Evolutionary conservation across 163 green algal species (phyloP).

Genomic region (Scenedesmus sp.): DNA sequence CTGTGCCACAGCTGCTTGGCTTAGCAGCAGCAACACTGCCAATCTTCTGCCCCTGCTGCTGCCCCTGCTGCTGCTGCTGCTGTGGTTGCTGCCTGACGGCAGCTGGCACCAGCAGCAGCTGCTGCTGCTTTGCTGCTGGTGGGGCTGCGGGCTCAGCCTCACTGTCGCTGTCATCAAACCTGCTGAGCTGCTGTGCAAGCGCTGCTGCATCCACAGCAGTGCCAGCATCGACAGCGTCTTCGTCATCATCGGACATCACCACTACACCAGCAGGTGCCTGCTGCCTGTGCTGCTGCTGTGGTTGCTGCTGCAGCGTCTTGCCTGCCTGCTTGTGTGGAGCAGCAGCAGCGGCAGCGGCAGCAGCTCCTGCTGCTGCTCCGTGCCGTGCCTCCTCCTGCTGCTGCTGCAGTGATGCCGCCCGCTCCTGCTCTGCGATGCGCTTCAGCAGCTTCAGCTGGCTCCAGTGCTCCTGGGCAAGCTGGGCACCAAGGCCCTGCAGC

Average conservation of each 20-base stretch:
- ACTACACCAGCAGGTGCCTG: background rate
- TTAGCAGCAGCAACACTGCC: background rate
- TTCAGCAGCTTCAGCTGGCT: conserved; percentile 54
- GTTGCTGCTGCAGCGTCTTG: background rate
- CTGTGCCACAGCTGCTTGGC: background rate
- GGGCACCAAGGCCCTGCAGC: background rate
- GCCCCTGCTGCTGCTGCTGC: conserved; percentile 3
- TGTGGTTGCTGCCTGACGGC: background rate
- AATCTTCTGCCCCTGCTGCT: background rate
- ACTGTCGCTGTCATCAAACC: conserved; percentile 37
- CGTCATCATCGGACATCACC: conserved; percentile 44
- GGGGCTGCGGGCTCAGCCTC: conserved; percentile 13
- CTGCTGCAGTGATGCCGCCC: background rate
- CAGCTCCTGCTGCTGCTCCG: background rate
- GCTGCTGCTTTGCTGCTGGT: background rate
- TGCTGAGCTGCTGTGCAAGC: background rate
- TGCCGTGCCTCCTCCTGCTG: conserved; percentile 7
- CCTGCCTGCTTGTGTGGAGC: background rate
- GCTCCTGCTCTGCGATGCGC: conserved; percentile 37
- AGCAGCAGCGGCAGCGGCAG: background rate
- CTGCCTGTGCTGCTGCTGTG: background rate
- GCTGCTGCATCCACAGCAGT: background rate
- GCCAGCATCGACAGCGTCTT: background rate
- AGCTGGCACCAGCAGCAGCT: background rate
- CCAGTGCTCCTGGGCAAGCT: conserved; percentile 23